Evolutionary conservation across 768 basidiomycete species (phyloP).

Genomic region (Amanita rimosa): DNA sequence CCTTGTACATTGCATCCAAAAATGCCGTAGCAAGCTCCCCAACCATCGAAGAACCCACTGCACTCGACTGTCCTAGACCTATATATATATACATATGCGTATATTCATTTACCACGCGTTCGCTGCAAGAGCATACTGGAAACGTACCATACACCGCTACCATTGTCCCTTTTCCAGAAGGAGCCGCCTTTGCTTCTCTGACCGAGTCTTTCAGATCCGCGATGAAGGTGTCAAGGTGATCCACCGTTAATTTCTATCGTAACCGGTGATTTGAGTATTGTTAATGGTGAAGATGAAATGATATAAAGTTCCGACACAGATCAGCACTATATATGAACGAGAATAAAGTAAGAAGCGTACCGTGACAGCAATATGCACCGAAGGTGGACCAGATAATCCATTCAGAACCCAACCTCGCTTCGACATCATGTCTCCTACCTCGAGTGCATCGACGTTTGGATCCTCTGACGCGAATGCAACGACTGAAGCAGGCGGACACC

Average conservation of each 20-base stretch:
- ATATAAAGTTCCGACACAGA: no score
- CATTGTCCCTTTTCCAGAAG: slow-evolving; percentile 76
- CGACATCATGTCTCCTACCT: slow-evolving; percentile 85
- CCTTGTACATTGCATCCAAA: slow-evolving; percentile 76
- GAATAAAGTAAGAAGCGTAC: slow-evolving; percentile 32
- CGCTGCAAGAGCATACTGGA: slow-evolving; percentile 5
- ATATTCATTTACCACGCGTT: neutral
- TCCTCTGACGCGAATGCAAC: slow-evolving; percentile 75
- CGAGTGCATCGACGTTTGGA: slow-evolving; percentile 59
- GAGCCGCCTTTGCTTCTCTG: slow-evolving; percentile 50
- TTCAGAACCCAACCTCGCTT: slow-evolving; percentile 89
- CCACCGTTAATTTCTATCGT: slow-evolving; percentile 69
- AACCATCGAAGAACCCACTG: slow-evolving; percentile 73
- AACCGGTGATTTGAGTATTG: neutral
- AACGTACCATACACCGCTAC: slow-evolving; percentile 79
- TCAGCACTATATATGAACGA: neutral
- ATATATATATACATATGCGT: no score
- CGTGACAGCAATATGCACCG: slow-evolving; percentile 90
- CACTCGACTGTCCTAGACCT: slow-evolving; percentile 79
- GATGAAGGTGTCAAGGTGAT: slow-evolving; percentile 66
- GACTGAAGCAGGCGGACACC: slow-evolving; percentile 82
- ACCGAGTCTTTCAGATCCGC: slow-evolving; percentile 76
- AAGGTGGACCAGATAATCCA: slow-evolving; percentile 66
- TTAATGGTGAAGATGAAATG: no score
- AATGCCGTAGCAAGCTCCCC: slow-evolving; percentile 69